Evolutionary conservation across 345 rosid species (phyloP), one percentile per base, ranked within the genome.

Genomic region (Excoecaria cochinchinensis): DNA sequence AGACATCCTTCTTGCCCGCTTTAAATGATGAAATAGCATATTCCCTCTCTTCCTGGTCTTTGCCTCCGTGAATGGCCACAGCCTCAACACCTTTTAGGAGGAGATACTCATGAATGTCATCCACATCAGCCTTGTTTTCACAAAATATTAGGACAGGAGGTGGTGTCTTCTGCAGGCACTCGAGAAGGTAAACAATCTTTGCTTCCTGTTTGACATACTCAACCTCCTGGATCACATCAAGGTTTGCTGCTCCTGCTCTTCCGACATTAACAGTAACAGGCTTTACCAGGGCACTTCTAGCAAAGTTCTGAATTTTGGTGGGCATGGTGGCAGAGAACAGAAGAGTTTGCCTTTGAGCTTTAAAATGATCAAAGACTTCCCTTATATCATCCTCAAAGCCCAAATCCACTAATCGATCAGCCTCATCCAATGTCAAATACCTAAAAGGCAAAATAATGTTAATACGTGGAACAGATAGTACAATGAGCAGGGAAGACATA

Each of bases 351-450:
- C 98, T 85, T 69, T 94, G 98, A 72, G 97, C 92, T 79, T 92
- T 94, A 57, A 94, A 91, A 79, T 92, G 92, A 79, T 94, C 96
- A 74, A 94, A 94, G 47, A 92, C 98, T 84, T 92, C 98, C 71
- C 97, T 90, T 63, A 94, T 94, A 85, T 94, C 98, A 78, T 92
- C 98, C 84, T 94, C 98, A 74, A 92, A 94, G 51, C 98, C 98
- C 84, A 90, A 86, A 87, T 94, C 98, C 78, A 94, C 98, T 76
- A 92, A 82, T 68, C 97, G 87, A 82, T 94, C 98, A 14, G 98
- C 98, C 84, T 94, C 97, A 80, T 94, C 98, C 70, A 94, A 80
- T 58, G 97, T 92, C 86, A 94, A 82, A 69, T 92, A 94, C 90
- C 98, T 94, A 83, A n/a, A 84, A 77, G 25, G 12, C 76, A 64